Evolutionary conservation across 1,284 basidiomycete genomes (phyloP), one percentile per base, ranked within the genome.

Genomic region (Ceraceosorus guamensis): DNA sequence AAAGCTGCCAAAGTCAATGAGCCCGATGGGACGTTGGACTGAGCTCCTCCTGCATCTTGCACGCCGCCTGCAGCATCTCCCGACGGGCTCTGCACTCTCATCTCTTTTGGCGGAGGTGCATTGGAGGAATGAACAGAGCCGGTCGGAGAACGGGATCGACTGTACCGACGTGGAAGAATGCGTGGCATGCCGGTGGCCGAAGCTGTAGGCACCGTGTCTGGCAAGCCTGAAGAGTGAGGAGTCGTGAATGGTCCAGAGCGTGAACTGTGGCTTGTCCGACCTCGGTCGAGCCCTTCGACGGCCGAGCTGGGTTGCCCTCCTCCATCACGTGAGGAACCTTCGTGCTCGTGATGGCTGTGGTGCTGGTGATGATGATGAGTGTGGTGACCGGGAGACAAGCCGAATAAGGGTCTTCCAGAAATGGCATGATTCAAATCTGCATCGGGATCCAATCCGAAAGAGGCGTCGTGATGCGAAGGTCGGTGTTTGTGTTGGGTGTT

Each of bases 1-100:
- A 75, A 60, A 0, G 70, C 66, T 4, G 70, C 64, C 8, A 70
- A 53, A 7, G 67, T 71, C 0, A 75, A 61, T 6, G 68, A 71
- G 16, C 71, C 71, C 6, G 71, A 71, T 2, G 73, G 62, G 8
- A 65, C 52, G 46, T 55, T 32, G 10, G 43, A 14, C 8, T 18
- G 52, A 14, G 33, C 24, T 35, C 5, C 32, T 8, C 33, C 13
- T 14, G 35, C 30, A 8, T 24, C 24, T 1, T 24, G 24, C 37
- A 11, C 33, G 50, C 18, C 30, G 32, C 10, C 50, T 8, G 16
- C 39, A 24, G 35, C 18, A 14, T 14, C 47, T 35, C 35, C 31
- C 30, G 24, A 35, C 30, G n/a, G 31, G 3, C 24, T 24, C 24
- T 24, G 24, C 16, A 41, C 47, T 24, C 34, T 35, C 44, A 43